Conservation (phyloP, 2,329 filamentous ascomycete genomes). For the Colletotrichum sojae region DNA sequence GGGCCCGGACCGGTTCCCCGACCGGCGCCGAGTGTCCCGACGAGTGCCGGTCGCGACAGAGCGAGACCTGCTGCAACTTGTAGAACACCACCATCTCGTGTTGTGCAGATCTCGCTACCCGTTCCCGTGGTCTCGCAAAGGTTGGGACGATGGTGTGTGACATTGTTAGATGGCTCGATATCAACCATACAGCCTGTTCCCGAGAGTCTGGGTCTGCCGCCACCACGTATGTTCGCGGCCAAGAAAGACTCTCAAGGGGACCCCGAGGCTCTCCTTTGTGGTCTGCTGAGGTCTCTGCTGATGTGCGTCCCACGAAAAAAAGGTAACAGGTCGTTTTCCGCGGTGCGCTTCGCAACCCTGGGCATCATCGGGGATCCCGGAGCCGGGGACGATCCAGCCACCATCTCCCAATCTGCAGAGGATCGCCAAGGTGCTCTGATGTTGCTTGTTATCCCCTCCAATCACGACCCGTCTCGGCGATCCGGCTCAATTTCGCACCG, state of each 20-base stretch:
- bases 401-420: background rate
- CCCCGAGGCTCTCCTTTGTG: background rate
- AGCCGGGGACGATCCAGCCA: conserved; percentile 13
- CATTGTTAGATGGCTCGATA: background rate
- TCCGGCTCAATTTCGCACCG: conserved; percentile 30
- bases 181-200: background rate
- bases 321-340: background rate
- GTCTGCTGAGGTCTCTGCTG: background rate
- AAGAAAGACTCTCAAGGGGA: background rate
- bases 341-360: background rate
- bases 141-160: no score
- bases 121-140: background rate
- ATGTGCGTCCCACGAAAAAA: background rate
- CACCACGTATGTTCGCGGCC: background rate
- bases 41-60: background rate
- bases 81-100: background rate
- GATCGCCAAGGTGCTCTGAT: conserved; percentile 13
- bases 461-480: conserved; percentile 31
- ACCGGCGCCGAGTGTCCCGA: conserved; percentile 1
- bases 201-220: background rate
- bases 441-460: conserved; percentile 27
- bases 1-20: conserved; percentile 5
- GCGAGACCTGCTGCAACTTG: background rate
- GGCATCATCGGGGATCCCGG: conserved; percentile 25
- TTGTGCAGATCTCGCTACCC: background rate